These are phyloP conservation scores for Hanseniaspora guilliermondii DNA, from an alignment of 805 yeast genomes.

Conservation along the genomic window DNA sequence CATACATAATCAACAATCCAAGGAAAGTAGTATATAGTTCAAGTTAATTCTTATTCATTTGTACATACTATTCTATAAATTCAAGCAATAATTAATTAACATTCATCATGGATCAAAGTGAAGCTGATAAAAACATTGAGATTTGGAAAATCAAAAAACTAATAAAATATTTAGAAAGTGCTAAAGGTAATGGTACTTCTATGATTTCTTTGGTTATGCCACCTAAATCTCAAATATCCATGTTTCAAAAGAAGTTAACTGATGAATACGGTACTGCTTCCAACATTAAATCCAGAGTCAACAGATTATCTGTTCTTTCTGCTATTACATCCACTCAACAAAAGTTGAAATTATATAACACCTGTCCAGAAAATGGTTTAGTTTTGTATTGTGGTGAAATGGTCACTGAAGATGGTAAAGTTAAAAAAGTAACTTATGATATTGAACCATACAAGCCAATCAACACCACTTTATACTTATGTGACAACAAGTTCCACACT, in stretches of 20 bases:
- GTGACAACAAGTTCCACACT: conserved; percentile 97
- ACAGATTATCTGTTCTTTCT: conserved; percentile 83
- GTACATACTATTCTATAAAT: no score
- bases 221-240: conserved; percentile 85
- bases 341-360: conserved; percentile 76
- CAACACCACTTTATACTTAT: conserved; percentile 86
- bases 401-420: conserved; percentile 91
- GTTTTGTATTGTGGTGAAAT: conserved; percentile 98
- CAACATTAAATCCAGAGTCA: conserved; percentile 93
- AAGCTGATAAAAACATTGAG: conserved; percentile 92
- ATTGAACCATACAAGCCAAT: conserved; percentile 98
- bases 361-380: conserved; percentile 88
- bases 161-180: conserved; percentile 73
- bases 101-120: conserved; percentile 35
- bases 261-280: conserved; percentile 99
- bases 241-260: conserved; percentile 79
- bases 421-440: conserved; percentile 89
- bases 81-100: conserved; percentile 3
- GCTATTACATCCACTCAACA: conserved; percentile 98
- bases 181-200: conserved; percentile 98
- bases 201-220: conserved; percentile 96
- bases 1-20: no score
- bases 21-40: no score
- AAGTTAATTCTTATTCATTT: no score
- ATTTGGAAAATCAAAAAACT: conserved; percentile 98